Conservation (phyloP, 2,329 filamentous ascomycete genomes). For the Ceratocystis ficicola region DNA sequence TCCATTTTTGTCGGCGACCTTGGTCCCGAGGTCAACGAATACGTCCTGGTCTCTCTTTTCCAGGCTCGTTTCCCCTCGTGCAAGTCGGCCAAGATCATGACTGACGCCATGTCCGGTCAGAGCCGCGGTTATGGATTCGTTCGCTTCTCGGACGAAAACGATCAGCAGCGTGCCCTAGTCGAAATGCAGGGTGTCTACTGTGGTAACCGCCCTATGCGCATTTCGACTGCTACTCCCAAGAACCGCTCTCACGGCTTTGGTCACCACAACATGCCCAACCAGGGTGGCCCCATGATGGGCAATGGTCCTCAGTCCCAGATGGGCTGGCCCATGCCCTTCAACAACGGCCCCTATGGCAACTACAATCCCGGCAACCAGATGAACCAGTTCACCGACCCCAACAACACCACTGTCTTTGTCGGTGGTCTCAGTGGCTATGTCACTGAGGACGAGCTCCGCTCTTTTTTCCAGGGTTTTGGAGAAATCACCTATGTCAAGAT, state of each 20-base stretch:
- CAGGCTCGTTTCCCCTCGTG: slow-evolving; percentile 91
- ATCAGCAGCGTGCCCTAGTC: slow-evolving; percentile 87
- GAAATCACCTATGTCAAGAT: slow-evolving; percentile 99
- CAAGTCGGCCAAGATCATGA: slow-evolving; percentile 99
- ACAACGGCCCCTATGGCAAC: slow-evolving; percentile 28
- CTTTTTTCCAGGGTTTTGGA: slow-evolving; percentile 98
- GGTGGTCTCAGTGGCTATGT: slow-evolving; percentile 95
- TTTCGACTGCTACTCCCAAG: slow-evolving; percentile 95
- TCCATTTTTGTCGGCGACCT: slow-evolving; percentile 97
- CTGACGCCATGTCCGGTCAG: slow-evolving; percentile 93
- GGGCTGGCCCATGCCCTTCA: slow-evolving; percentile 30
- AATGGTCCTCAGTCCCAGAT: slow-evolving; percentile 36
- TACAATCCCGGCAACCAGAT: slow-evolving; percentile 50
- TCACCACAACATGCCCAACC: slow-evolving; percentile 33
- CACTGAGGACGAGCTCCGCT: slow-evolving; percentile 97
- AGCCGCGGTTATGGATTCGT: slow-evolving; percentile 97
- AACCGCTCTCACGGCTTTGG: slow-evolving; percentile 47
- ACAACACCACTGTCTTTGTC: slow-evolving; percentile 98
- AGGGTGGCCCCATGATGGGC: slow-evolving; percentile 35
- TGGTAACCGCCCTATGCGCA: slow-evolving; percentile 96
- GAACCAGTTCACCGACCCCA: slow-evolving; percentile 99
- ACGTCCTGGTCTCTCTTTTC: slow-evolving; percentile 92
- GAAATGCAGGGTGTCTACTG: slow-evolving; percentile 99
- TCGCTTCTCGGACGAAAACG: slow-evolving; percentile 86
- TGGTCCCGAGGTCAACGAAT: slow-evolving; percentile 96